Conservation (phyloP, 1,139 yeast genomes). For the Pichia sp. region DNA sequence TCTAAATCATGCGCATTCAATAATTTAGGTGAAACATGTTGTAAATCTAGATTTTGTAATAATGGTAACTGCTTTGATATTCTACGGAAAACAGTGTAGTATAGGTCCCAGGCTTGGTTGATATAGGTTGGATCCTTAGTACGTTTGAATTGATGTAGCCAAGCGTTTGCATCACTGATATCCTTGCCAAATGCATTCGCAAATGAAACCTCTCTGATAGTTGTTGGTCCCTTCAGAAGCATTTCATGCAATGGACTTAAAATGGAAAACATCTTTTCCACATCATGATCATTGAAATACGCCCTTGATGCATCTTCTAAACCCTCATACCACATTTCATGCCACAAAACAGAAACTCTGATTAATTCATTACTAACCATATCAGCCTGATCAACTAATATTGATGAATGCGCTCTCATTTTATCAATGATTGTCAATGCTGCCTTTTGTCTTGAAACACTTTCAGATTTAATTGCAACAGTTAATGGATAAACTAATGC, state of each 20-base stretch:
- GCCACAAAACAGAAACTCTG: slow-evolving; percentile 94
- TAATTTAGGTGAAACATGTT: slow-evolving; percentile 87
- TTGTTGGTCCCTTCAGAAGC: slow-evolving; percentile 83
- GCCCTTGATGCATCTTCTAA: slow-evolving; percentile 92
- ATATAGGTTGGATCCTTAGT: slow-evolving; percentile 82
- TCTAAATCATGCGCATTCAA: slow-evolving; percentile 74
- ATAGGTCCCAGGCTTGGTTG: slow-evolving; percentile 97
- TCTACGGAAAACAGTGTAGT: slow-evolving; percentile 87
- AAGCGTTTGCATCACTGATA: slow-evolving; percentile 84
- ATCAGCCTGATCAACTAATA: slow-evolving; percentile 85
- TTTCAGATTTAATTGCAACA: slow-evolving; percentile 93
- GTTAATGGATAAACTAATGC: slow-evolving; percentile 93
- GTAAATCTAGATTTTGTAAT: slow-evolving; percentile 76
- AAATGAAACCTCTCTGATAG: slow-evolving; percentile 88
- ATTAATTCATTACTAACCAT: slow-evolving; percentile 90
- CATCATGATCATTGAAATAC: slow-evolving; percentile 90
- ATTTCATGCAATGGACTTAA: slow-evolving; percentile 82
- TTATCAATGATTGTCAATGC: slow-evolving; percentile 88
- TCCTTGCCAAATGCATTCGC: slow-evolving; percentile 93
- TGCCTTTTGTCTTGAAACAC: slow-evolving; percentile 82
- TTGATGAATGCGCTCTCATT: slow-evolving; percentile 82
- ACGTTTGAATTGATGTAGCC: slow-evolving; percentile 81
- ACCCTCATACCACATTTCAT: slow-evolving; percentile 97
- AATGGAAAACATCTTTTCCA: slow-evolving; percentile 89
- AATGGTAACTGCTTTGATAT: slow-evolving; percentile 87